Evolutionary conservation across 2,329 filamentous ascomycete species (phyloP), one percentile per base, ranked within the genome.

Genomic region (Cordyceps cicadae): DNA sequence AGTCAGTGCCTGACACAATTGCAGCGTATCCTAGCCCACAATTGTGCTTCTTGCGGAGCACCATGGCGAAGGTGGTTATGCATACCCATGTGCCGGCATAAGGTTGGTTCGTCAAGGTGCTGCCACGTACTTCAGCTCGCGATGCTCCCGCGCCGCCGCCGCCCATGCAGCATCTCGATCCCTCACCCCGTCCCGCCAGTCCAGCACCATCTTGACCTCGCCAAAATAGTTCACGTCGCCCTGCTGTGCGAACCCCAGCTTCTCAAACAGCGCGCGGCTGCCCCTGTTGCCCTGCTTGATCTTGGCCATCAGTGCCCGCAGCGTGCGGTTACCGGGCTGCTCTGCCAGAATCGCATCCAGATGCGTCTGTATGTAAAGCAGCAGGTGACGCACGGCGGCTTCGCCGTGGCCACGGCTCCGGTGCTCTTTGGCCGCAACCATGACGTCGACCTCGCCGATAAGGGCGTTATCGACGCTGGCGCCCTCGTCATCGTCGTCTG

Each of bases 381-480:
- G 68, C 60, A 97, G 88, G 0, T 84, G 75, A 3, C 84, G 70
- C 1, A 96, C 77, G 0, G 88, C 83, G 0, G 83, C 81, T 5
- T 79, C 76, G 0, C 90, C 92, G 7, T 85, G 76, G 0, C 91
- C 91, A 8, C 77, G 76, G 0, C 87, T 77, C 26, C 87, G 84
- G 34, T 84, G 75, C 0, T 71, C 68, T 5, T 74, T 74, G 1
- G 77, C 75, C 0, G 91, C 91, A 63, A 96, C 86, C 92, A 96
- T 96, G 64, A 96, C 82, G 72, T 96, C 90, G 7, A 96, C 74
- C 69, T 96, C 92, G 26, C 89, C 92, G 3, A 87, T 72, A 62
- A 74, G 72, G 12, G 55, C 58, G 8, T 14, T 14, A 62, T 62
- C 62, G 5, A 8, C 7, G 29, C 29, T 8, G 29, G 5, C 29